These are phyloP conservation scores for Sporobolomyces roseus DNA, from an alignment of 768 basidiomycete genomes.

Conservation along the genomic window DNA sequence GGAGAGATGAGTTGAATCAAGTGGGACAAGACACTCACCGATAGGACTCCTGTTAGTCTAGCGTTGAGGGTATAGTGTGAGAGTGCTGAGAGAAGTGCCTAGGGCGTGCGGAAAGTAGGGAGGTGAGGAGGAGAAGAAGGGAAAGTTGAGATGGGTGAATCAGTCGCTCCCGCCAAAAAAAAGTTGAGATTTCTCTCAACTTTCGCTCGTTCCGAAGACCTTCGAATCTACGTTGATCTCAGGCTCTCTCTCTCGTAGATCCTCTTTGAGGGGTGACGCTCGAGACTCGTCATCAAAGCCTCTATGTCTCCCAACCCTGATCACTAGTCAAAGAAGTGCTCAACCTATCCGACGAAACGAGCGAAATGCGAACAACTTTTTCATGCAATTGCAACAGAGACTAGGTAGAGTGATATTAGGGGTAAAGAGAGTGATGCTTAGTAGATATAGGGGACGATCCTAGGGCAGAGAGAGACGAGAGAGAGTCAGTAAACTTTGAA, in stretches of 20 bases:
- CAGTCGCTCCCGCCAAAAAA: background rate
- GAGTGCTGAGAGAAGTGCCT: background rate
- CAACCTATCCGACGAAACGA: no score
- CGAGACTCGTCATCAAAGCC: no score
- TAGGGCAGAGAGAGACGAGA: background rate
- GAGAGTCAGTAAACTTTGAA: background rate
- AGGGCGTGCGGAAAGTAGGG: background rate
- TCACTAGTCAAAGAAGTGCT: no score
- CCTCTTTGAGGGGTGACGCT: no score
- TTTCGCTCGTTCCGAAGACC: no score
- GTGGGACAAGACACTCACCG: background rate
- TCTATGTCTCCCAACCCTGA: no score
- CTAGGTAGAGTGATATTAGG: no score
- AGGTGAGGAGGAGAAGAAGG: background rate
- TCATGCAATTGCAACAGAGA: no score
- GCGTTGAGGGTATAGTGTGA: background rate
- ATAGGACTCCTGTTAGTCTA: conserved; percentile 1
- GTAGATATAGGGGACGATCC: conserved; percentile 46
- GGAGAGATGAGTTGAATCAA: conserved; percentile 4
- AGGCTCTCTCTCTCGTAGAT: no score
- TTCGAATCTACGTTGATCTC: no score
- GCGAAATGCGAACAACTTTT: no score
- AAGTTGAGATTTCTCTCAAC: background rate
- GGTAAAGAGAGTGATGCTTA: conserved; percentile 10
- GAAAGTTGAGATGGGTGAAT: no score